Evolutionary conservation across 441 rosid genomes (phyloP).

Genomic region (California macrophylla): DNA sequence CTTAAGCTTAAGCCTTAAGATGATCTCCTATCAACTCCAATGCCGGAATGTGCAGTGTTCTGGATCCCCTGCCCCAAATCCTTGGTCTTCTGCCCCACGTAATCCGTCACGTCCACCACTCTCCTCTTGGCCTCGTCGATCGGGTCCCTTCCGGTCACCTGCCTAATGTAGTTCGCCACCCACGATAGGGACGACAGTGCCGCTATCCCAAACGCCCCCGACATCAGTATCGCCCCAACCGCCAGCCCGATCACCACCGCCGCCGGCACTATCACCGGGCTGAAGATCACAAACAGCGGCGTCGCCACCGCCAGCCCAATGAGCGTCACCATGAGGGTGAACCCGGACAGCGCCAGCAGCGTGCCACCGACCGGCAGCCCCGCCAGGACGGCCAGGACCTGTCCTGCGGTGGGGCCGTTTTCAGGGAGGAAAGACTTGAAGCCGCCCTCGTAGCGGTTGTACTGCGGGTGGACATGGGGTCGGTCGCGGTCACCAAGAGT

Average conservation of each 20-base stretch:
- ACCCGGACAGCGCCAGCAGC: conserved; percentile 21
- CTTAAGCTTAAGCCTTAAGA: too few species aligned
- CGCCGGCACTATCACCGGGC: conserved; percentile 16
- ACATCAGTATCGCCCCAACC: conserved; percentile 17
- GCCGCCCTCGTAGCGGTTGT: not conserved
- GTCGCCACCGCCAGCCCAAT: conserved; percentile 20
- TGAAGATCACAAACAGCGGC: conserved; percentile 16
- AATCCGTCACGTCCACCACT: not conserved
- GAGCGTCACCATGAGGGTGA: conserved; percentile 18
- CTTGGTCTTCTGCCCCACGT: conserved; percentile 17
- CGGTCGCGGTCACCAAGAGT: not conserved
- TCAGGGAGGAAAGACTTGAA: not conserved
- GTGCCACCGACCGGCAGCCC: conserved; percentile 19
- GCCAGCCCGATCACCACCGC: conserved; percentile 17
- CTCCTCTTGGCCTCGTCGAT: not conserved
- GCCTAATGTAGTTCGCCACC: conserved; percentile 12
- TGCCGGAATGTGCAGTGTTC: not conserved
- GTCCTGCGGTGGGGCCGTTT: conserved; percentile 8
- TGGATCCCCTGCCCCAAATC: conserved; percentile 17
- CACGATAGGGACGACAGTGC: conserved; percentile 19
- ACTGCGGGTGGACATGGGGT: conserved; percentile 10
- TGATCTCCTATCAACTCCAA: too few species aligned
- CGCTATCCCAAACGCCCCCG: conserved; percentile 21
- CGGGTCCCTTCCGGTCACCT: conserved; percentile 9
- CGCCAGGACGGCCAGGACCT: conserved; percentile 11